Evolutionary conservation across 2,329 filamentous ascomycete species (phyloP).

Genomic region (Alternaria sp.): DNA sequence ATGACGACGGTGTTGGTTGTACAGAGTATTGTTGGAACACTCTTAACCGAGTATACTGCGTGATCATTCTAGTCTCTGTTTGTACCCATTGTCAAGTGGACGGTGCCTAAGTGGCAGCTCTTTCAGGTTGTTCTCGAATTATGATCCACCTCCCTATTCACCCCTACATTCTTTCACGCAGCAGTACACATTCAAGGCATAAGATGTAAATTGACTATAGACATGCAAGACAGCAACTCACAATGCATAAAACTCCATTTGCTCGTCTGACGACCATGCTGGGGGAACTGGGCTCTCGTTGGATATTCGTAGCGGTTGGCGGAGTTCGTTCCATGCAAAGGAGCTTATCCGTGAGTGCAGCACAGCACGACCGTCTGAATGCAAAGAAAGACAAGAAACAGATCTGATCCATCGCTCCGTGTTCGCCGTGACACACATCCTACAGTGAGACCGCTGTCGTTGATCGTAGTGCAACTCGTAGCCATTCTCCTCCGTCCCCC

Average conservation of each 20-base stretch:
- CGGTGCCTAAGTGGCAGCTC: not conserved
- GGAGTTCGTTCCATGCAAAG: constrained; percentile 17
- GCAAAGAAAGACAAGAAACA: constrained; percentile 48
- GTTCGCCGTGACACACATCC: constrained; percentile 44
- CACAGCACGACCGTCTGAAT: constrained; percentile 37
- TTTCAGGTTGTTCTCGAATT: not conserved
- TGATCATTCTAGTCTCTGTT: not conserved
- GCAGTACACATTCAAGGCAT: not conserved
- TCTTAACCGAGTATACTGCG: not conserved
- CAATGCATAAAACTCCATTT: constrained; percentile 43
- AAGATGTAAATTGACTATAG: constrained; percentile 20
- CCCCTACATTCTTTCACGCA: not conserved
- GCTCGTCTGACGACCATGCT: constrained; percentile 38
- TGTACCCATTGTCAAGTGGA: too few relatives aligned
- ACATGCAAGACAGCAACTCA: constrained; percentile 29
- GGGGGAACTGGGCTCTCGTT: constrained; percentile 26
- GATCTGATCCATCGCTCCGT: constrained; percentile 41
- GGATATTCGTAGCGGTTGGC: constrained; percentile 34
- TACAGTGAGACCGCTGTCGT: constrained; percentile 36
- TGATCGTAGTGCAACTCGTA: constrained; percentile 33
- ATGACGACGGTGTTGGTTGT: not conserved
- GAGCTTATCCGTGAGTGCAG: constrained; percentile 27
- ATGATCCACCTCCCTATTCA: not conserved
- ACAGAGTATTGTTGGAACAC: not conserved
- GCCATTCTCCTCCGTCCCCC: constrained; percentile 21